Percentiles rank a stretch among this genome's conserved stretches.
phyloP scores from a whole-genome alignment of 1,284 basidiomycete species.

The Ceratobasidium sp. region DNA sequence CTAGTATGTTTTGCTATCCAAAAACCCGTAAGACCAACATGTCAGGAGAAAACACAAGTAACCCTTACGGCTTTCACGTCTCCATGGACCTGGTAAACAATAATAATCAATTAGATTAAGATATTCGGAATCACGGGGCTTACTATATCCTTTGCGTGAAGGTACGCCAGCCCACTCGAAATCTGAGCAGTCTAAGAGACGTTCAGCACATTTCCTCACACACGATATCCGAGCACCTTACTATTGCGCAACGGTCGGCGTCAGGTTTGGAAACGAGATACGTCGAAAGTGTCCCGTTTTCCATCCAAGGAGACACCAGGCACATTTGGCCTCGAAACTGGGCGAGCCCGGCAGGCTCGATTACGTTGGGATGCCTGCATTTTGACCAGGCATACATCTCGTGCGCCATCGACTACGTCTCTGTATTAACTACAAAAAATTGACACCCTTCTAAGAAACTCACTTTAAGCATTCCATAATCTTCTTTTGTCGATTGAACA shows the following conservation, averaged over 20 bases:
- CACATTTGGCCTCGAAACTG: background rate
- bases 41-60: background rate
- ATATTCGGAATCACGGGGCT: background rate
- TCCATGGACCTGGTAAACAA: constrained; percentile 3
- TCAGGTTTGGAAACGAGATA: background rate
- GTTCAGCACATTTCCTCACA: background rate
- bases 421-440: background rate
- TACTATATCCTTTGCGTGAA: background rate
- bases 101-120: background rate
- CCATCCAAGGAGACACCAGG: background rate
- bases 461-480: too few species aligned
- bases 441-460: too few species aligned
- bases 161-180: background rate
- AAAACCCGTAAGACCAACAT: background rate
- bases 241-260: background rate
- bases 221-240: background rate
- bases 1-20: background rate
- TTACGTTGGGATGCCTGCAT: background rate
- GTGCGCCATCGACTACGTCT: background rate
- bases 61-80: constrained; percentile 2
- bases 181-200: background rate
- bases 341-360: background rate
- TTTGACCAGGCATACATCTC: constrained; percentile 4
- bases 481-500: too few species aligned
- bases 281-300: background rate